Evolutionary conservation across 2,329 filamentous ascomycete genomes (phyloP), one percentile per base, ranked within the genome.

Genomic region (Paecilomyces sp.): DNA sequence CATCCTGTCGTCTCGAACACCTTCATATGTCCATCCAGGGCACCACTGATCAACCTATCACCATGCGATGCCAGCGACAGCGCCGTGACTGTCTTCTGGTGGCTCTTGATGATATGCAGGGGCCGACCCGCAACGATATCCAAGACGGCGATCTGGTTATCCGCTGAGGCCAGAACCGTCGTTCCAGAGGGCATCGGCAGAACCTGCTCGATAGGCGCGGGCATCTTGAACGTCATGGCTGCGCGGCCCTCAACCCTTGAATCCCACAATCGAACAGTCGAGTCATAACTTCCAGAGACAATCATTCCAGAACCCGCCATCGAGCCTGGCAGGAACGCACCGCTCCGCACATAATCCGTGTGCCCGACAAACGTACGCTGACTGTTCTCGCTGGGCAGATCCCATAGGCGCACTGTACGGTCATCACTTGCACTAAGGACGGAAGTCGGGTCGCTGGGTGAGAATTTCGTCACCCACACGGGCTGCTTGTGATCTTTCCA

Each of bases 41-140:
- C 92, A 75, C 92, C 94, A 64, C 88, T 92, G 58, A 99, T 84
- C 59, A 99, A 82, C 56, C 94, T 86, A 56, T 86, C 86, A 54
- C 90, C 90, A 66, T 89, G 85, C 53, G 91, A 92, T 7, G 92
- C 92, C 34, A 95, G 80, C 57, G 88, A 88, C 58, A 99, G 82
- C 7, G 89, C 88, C 0, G 94, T 97, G 61, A 99, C 92, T 0
- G 94, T 96, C 85, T 97, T 99, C 72, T 99, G 94, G 76, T 99
- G 94, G 73, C 95, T 97, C 67, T 88, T 88, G 63, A 99, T 88
- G 70, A 96, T 81, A 67, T 92, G 88, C 60, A 96, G 80, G 3
- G 93, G 92, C 70, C 91, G 91, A 28, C 90, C 94, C 56, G 92
- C 93, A 15, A 97, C 89, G 53, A 99, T 84, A 73, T 99, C 94